These are phyloP conservation scores for Gaultheria prostrata DNA, from an alignment of 148 eudicot genomes.

Conservation along the genomic window DNA sequence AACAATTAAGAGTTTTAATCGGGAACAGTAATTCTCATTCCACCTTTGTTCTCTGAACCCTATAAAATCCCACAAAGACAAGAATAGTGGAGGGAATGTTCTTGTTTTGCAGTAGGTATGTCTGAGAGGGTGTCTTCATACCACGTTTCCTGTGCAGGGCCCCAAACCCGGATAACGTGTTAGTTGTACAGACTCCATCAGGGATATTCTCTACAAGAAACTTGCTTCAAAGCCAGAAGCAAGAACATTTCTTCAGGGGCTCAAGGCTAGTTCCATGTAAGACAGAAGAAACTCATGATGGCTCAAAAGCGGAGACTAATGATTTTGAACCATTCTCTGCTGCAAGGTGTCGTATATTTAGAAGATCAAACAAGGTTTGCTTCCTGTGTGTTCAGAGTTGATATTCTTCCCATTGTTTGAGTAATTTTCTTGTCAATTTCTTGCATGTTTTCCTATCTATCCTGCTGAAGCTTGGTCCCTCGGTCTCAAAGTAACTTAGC, in stretches of 20 bases:
- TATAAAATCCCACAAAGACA: neutral
- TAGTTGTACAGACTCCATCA: constrained; percentile 70
- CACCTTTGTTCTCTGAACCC: neutral
- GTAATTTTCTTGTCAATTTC: constrained; percentile 9
- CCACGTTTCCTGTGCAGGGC: constrained; percentile 38
- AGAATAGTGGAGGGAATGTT: neutral
- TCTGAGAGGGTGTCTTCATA: constrained; percentile 4
- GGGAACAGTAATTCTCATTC: neutral
- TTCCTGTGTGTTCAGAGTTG: neutral
- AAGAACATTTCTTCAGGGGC: constrained; percentile 42
- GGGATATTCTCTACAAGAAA: constrained; percentile 60
- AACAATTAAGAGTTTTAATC: neutral
- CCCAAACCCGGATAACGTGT: constrained; percentile 67
- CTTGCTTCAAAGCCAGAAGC: constrained; percentile 54
- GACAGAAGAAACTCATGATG: constrained; percentile 38
- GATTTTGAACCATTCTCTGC: constrained; percentile 50
- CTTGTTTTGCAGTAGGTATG: neutral
- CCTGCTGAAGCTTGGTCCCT: neutral
- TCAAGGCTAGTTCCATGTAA: constrained; percentile 55
- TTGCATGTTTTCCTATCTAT: neutral
- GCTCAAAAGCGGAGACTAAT: constrained; percentile 28
- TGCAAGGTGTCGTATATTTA: constrained; percentile 80
- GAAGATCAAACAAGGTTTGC: constrained; percentile 51
- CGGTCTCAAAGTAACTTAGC: neutral
- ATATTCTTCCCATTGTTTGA: neutral